Base-by-base conservation (phyloP, 2,329 filamentous ascomycete species). In the Ceratocystis alfenasii region DNA sequence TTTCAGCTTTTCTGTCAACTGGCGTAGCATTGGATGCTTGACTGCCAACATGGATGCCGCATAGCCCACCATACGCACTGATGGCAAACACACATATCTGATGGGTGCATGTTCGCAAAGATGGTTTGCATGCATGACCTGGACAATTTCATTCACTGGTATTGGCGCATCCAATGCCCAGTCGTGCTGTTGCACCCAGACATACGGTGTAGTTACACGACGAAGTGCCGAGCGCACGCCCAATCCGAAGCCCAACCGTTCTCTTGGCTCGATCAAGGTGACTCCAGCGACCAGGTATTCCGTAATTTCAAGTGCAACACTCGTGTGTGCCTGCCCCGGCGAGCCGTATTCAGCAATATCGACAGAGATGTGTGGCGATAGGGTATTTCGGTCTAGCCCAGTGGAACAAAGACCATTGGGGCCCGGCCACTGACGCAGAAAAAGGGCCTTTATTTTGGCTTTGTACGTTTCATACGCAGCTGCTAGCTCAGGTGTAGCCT, bases 171-270 rank as follows among this genome's bases (percentile, higher is more conserved):
- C 73, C 0, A 83, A 72, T 5, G 76, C 74, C 81, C 81, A 83
- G 71, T 83, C 81, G 69, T 83, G 81, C 72, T 83, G 81, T 68
- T 83, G 81, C 0, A 83, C 72, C 81, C 81, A 83, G 17, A 82
- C 80, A 59, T 81, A 81, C 0, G 79, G 78, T 1, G 81, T 83
- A 12, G 72, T 68, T 0, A 77, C 74, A 4, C 76, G 64, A 2
- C 80, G 74, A 59, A 83, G 71, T 0, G 80, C 81, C 0, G 79
- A 78, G 12, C 81, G 79, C 22, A 83, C 80, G 0, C 78, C 80
- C 0, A 83, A 73, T 0, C 80, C 81, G 61, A 83, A 83, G 0
- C 81, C 81, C 1, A 83, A 70, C 0, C 81, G 76, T 44, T 74
- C 74, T 0, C 69, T 62, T 3, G 79, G 75, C 69, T 83, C 80